Base-by-base conservation (phyloP, 495 filamentous ascomycete genomes). In the Neurospora africana region DNA sequence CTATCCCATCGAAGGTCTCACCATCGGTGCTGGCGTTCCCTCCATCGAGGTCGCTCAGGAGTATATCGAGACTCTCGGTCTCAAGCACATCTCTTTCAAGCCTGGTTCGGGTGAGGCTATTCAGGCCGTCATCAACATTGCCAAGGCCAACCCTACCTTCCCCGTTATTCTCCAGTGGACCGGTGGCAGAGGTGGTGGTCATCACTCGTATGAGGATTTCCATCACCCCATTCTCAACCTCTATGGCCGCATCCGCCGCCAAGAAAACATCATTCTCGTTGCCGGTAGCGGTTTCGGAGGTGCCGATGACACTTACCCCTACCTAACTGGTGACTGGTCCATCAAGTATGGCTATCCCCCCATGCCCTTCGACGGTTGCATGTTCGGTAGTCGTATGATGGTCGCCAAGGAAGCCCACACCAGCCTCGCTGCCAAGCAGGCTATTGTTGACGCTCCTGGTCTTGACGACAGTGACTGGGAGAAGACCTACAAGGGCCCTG, bases 61-160 rank as follows among this genome's bases (percentile, higher is more conserved):
- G 79, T 97, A 97, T 78, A 97, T 97, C 72, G 87, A 93, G 80
- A 96, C 93, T 8, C 88, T 98, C n/a, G 93, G 93, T 3, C 87
- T 98, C 76, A 97, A 97, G 83, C 93, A 97, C 76, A 96, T 98
- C 72, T 87, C 92, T 7, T 97, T 98, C 88, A 98, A 98, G 83
- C 94, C 94, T 30, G 94, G 94, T 53, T 97, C 93, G 13, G 86
- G 91, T 40, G 93, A 97, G 72, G 93, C 90, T 21, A 97, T 98
- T 73, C 92, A 97, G 78, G 84, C 90, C 35, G 93, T 96, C 68
- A 91, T 98, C 81, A 95, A 96, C 79, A 92, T 98, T 76, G 94
- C 94, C 68, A 94, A 92, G 78, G 93, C 93, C 5, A 93, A 95
- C 77, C 94, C 94, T 4, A 88, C 85, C 10, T 98, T 97, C 85